phyloP scores from a whole-genome alignment of 1,139 yeast species.

The Kodamaea alishanica region DNA sequence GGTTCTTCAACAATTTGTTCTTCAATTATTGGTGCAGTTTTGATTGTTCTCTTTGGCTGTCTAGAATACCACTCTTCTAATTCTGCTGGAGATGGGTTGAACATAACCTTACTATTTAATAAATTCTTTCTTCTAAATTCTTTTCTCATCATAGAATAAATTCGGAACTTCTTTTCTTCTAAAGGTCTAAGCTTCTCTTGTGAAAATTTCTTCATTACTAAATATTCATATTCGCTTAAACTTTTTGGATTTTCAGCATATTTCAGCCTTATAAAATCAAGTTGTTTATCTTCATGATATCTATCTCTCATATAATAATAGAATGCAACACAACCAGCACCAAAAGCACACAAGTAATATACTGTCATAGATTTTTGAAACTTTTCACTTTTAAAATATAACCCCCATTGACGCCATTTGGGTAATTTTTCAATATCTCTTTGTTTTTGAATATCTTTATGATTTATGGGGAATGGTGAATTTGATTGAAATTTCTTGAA shows the following conservation, averaged over 20 bases:
- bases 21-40: slow-evolving; percentile 27
- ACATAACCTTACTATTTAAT: slow-evolving; percentile 39
- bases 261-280: slow-evolving; percentile 43
- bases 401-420: slow-evolving; percentile 40
- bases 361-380: slow-evolving; percentile 40
- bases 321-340: slow-evolving; percentile 54
- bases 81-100: slow-evolving; percentile 53
- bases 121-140: slow-evolving; percentile 48
- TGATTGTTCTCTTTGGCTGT: slow-evolving; percentile 27
- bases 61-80: slow-evolving; percentile 45
- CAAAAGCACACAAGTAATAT: slow-evolving; percentile 57
- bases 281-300: slow-evolving; percentile 62
- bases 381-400: slow-evolving; percentile 34
- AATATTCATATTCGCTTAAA: slow-evolving; percentile 58
- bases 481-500: slow-evolving; percentile 10
- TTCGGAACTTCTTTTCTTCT: slow-evolving; percentile 50
- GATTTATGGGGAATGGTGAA: slow-evolving; percentile 33
- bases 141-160: slow-evolving; percentile 52
- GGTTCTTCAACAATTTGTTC: slow-evolving; percentile 15
- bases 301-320: slow-evolving; percentile 65
- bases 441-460: slow-evolving; percentile 21
- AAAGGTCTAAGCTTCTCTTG: slow-evolving; percentile 51
- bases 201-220: slow-evolving; percentile 54
- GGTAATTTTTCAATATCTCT: slow-evolving; percentile 28
- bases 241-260: slow-evolving; percentile 35